A percentile compares a stretch with the other conserved stretches of the same genome.
phyloP scores from a whole-genome alignment of 495 filamentous ascomycete species.

The Trichoderma gamsii region DNA sequence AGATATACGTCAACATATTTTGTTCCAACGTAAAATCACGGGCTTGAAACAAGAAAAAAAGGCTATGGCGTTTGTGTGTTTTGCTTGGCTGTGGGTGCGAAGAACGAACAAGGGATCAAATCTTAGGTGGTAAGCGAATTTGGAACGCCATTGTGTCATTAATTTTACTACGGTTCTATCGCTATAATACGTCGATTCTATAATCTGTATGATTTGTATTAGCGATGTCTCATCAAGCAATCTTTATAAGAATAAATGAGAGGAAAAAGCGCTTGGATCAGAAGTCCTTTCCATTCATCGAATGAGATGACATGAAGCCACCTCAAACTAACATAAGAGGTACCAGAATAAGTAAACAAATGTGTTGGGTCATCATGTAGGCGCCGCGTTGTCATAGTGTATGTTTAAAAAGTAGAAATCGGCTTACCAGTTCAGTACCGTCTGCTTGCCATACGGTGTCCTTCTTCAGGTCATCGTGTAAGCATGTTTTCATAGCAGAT shows the following conservation, averaged over 20 bases:
- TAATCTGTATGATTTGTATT: neutral
- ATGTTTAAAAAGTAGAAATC: neutral
- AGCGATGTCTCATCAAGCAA: neutral
- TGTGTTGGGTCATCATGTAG: slow-evolving; percentile 45
- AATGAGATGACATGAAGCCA: slow-evolving; percentile 16
- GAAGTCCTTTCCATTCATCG: slow-evolving; percentile 58
- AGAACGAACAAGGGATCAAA: neutral
- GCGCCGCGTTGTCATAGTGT: neutral
- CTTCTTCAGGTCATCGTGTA: too few species aligned
- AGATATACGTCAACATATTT: slow-evolving; percentile 1
- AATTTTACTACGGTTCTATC: slow-evolving; percentile 1
- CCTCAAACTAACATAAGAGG: slow-evolving; percentile 55
- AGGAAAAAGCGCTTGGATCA: slow-evolving; percentile 37
- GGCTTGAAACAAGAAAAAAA: neutral
- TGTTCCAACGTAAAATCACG: neutral
- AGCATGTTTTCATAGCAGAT: too few species aligned
- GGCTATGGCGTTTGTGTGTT: slow-evolving; percentile 1
- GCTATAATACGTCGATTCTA: neutral
- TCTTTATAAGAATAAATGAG: neutral
- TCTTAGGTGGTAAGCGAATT: neutral
- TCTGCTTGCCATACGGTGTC: too few species aligned
- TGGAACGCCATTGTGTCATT: neutral
- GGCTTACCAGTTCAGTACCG: neutral
- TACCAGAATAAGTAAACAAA: slow-evolving; percentile 50
- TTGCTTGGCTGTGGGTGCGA: neutral